These are phyloP conservation scores for Tremella yokohamensis DNA, from an alignment of 768 basidiomycete genomes.

Conservation along the genomic window DNA sequence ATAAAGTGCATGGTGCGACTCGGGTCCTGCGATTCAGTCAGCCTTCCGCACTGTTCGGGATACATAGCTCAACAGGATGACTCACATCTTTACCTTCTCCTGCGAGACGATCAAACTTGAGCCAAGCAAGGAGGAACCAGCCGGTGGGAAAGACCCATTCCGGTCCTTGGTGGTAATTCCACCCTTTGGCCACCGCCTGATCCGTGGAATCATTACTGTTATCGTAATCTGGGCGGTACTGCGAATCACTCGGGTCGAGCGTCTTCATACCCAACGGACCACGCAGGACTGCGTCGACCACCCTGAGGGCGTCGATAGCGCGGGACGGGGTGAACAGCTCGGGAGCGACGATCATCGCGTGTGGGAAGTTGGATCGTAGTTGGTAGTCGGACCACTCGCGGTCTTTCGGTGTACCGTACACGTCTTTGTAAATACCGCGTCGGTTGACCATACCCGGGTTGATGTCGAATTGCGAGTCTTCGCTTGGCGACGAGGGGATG, in stretches of 20 bases:
- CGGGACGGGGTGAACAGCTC: slow-evolving; percentile 81
- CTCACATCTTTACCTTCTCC: slow-evolving; percentile 68
- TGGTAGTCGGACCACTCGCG: slow-evolving; percentile 98
- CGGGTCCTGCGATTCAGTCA: slow-evolving; percentile 58
- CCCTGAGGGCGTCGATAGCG: slow-evolving; percentile 70
- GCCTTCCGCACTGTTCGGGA: background rate
- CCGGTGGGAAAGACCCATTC: slow-evolving; percentile 96
- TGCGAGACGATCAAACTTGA: slow-evolving; percentile 72
- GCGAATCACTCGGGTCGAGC: slow-evolving; percentile 76
- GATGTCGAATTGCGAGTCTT: slow-evolving; percentile 69
- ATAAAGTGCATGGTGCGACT: slow-evolving; percentile 74
- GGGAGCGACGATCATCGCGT: slow-evolving; percentile 95
- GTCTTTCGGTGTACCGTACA: slow-evolving; percentile 79
- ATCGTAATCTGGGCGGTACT: slow-evolving; percentile 88
- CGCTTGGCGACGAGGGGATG: slow-evolving; percentile 72
- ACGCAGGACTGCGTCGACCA: slow-evolving; percentile 78
- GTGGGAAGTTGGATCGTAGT: slow-evolving; percentile 70
- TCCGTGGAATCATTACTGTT: slow-evolving; percentile 91
- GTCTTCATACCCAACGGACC: slow-evolving; percentile 95
- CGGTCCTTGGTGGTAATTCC: slow-evolving; percentile 79
- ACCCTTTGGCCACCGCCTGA: slow-evolving; percentile 76
- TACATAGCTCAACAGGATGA: slow-evolving; percentile 14
- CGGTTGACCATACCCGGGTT: slow-evolving; percentile 71
- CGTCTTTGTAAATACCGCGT: slow-evolving; percentile 97
- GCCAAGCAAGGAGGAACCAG: slow-evolving; percentile 89